Conservation (phyloP, 305 asterid species). For the Fraxinus xanthoxyloides region DNA sequence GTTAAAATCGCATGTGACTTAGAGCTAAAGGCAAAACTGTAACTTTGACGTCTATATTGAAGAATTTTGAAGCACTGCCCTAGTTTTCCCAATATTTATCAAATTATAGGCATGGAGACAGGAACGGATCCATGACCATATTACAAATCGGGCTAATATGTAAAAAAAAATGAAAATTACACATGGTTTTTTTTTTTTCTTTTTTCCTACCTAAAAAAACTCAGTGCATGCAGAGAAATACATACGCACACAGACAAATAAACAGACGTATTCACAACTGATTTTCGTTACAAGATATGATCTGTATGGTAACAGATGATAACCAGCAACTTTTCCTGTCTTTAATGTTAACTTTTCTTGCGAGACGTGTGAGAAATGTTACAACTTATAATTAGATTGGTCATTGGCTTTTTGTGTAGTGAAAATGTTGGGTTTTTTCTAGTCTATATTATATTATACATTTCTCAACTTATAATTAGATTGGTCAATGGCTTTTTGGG, state of each 20-base stretch:
- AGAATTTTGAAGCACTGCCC: too few species aligned
- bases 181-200: too few species aligned
- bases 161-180: too few species aligned
- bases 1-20: too few species aligned
- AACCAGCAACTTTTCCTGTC: background rate
- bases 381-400: background rate
- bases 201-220: too few species aligned
- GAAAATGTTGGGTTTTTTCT: background rate
- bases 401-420: background rate
- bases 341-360: background rate
- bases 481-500: background rate
- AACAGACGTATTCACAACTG: background rate
- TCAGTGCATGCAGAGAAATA: background rate
- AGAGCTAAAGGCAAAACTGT: background rate
- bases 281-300: background rate
- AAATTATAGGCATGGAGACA: background rate
- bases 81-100: background rate
- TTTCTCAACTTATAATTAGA: background rate
- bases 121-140: too few species aligned
- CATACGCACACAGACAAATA: background rate
- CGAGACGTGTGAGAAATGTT: background rate
- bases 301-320: background rate
- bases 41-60: too few species aligned
- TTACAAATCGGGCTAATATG: too few species aligned
- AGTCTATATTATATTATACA: too few species aligned